Percentiles rank a stretch among this genome's conserved stretches.
Conservation (phyloP, 345 rosid genomes). For the Sisymbrium altissimum region DNA sequence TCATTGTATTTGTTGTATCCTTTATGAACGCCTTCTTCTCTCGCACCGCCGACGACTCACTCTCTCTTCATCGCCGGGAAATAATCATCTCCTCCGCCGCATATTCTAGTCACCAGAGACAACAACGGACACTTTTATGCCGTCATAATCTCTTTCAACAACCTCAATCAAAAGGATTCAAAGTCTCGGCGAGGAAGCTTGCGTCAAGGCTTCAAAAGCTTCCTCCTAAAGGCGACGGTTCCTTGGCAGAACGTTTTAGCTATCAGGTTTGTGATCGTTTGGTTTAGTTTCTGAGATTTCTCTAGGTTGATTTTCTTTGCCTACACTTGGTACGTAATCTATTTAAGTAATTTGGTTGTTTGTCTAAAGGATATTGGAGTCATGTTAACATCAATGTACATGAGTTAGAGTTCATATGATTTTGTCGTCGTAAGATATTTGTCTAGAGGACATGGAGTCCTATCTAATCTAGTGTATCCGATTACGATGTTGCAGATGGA, state of each 20-base stretch:
- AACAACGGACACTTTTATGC: background rate
- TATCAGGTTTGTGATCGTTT: constrained; percentile 44
- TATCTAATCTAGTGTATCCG: background rate
- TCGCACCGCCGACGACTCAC: background rate
- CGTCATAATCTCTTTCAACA: background rate
- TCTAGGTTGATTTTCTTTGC: background rate
- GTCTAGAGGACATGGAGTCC: background rate
- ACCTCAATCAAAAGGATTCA: background rate
- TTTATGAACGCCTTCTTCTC: background rate
- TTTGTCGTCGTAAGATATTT: background rate
- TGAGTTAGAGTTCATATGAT: background rate
- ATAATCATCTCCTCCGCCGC: background rate
- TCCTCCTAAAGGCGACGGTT: constrained; percentile 45
- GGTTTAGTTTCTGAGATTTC: constrained; percentile 1
- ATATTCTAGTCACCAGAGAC: background rate
- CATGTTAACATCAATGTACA: background rate
- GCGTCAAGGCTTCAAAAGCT: constrained; percentile 72
- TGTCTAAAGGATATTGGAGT: background rate
- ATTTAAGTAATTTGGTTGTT: background rate
- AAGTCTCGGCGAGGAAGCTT: constrained; percentile 70
- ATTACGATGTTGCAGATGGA: constrained; percentile 20
- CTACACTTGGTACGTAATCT: background rate
- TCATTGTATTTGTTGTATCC: background rate
- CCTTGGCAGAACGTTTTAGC: constrained; percentile 39
- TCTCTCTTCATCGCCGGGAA: constrained; percentile 12